These are phyloP conservation scores for Ajuga chamaepitys DNA, from an alignment of 257 asterid species.

Conservation along the genomic window DNA sequence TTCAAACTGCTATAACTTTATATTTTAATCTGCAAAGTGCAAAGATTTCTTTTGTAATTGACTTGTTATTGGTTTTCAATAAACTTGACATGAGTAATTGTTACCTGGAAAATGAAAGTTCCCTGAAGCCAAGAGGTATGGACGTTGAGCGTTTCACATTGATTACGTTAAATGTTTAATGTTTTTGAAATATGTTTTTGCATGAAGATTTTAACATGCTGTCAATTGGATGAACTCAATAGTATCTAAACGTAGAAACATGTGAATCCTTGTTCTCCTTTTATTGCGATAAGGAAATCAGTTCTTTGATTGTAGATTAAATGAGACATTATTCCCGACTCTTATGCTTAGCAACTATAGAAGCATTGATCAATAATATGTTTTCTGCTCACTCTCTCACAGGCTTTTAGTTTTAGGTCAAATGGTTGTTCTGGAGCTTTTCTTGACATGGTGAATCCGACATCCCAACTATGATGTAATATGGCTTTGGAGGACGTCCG, in stretches of 20 bases:
- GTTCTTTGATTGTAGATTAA: background rate
- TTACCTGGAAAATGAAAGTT: too few species aligned
- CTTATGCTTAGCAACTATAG: too few species aligned
- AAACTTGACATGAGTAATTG: too few species aligned
- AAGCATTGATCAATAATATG: background rate
- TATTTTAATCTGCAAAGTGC: too few species aligned
- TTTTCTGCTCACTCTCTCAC: slow-evolving; percentile 1
- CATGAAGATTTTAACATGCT: too few species aligned
- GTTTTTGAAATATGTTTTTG: background rate
- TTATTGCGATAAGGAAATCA: background rate
- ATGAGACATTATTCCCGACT: background rate
- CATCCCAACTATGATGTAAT: slow-evolving; percentile 51
- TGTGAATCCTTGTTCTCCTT: background rate
- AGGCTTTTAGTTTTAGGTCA: slow-evolving; percentile 41
- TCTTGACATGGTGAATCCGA: slow-evolving; percentile 46
- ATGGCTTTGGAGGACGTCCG: slow-evolving; percentile 64
- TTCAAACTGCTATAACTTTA: too few species aligned
- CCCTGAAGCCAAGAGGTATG: too few species aligned
- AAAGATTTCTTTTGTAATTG: too few species aligned
- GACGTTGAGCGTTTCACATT: too few species aligned
- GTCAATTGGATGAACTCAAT: too few species aligned
- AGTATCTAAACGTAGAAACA: too few species aligned
- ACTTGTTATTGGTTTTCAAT: too few species aligned
- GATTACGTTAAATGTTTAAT: background rate
- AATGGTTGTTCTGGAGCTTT: slow-evolving; percentile 43